Evolutionary conservation across 441 rosid genomes (phyloP).

Genomic region (Manihot esculenta): DNA sequence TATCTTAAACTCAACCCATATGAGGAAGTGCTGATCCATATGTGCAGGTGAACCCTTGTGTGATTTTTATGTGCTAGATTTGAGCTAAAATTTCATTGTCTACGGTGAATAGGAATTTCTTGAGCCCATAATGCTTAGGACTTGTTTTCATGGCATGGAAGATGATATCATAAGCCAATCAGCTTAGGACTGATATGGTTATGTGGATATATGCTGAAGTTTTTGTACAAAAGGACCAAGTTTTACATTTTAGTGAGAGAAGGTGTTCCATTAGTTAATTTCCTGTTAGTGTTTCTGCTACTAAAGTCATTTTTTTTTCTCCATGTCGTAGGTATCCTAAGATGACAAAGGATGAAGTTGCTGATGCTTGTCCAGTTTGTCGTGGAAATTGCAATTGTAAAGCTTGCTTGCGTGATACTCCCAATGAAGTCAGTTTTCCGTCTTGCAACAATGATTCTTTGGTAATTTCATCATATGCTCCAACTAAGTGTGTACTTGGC

Average conservation of each 20-base stretch:
- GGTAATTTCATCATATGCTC: slow-evolving; percentile 9
- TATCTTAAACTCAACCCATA: neutral
- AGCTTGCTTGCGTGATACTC: slow-evolving; percentile 55
- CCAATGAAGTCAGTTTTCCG: slow-evolving; percentile 26
- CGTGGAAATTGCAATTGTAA: slow-evolving; percentile 61
- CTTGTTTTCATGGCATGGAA: slow-evolving; percentile 1
- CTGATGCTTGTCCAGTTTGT: slow-evolving; percentile 59
- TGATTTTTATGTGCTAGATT: neutral
- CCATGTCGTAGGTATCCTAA: slow-evolving; percentile 55
- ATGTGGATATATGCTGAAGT: neutral
- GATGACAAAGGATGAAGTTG: slow-evolving; percentile 48
- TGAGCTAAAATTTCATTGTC: neutral
- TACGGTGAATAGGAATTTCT: no score
- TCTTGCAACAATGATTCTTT: neutral
- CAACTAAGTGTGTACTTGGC: neutral
- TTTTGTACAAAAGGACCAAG: neutral
- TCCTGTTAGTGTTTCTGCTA: neutral
- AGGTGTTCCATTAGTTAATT: neutral
- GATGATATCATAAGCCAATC: neutral
- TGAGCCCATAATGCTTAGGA: neutral
- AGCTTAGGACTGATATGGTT: no score
- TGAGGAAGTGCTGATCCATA: neutral
- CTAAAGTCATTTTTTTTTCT: neutral
- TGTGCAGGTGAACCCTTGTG: neutral
- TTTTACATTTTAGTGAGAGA: neutral